A percentile compares a stretch with the other conserved stretches of the same genome.
Evolutionary conservation across 352 stramenopile genomes (phyloP).

Genomic region (Phytopythium litorale): DNA sequence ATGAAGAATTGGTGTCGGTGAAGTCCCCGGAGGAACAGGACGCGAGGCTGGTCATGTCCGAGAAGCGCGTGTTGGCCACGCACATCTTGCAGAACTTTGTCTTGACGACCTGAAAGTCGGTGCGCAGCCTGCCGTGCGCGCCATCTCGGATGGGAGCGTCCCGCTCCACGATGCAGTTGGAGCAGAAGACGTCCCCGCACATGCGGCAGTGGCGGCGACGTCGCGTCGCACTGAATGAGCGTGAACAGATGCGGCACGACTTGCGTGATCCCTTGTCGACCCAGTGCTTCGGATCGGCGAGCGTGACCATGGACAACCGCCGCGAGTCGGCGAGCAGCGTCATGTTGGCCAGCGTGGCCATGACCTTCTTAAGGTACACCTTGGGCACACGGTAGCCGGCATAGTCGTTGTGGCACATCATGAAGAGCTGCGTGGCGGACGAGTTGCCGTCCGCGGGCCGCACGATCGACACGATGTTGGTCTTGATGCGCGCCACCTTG

Average conservation of each 20-base stretch:
- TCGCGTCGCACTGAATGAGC: slow-evolving; percentile 46
- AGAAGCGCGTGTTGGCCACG: slow-evolving; percentile 39
- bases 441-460: slow-evolving; percentile 18
- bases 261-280: slow-evolving; percentile 38
- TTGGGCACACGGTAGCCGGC: slow-evolving; percentile 23
- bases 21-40: not conserved
- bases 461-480: slow-evolving; percentile 48
- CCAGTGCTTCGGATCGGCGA: slow-evolving; percentile 43
- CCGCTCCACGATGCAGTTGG: slow-evolving; percentile 51
- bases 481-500: slow-evolving; percentile 49
- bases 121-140: slow-evolving; percentile 11
- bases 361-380: slow-evolving; percentile 39
- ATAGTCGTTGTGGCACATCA: slow-evolving; percentile 51
- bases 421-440: slow-evolving; percentile 41
- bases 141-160: slow-evolving; percentile 21
- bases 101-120: slow-evolving; percentile 38
- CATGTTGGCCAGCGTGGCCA: slow-evolving; percentile 46
- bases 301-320: slow-evolving; percentile 39
- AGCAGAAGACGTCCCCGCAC: slow-evolving; percentile 72
- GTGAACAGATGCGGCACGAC: slow-evolving; percentile 53
- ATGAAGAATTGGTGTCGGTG: not conserved
- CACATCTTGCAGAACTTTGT: slow-evolving; percentile 61
- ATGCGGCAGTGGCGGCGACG: slow-evolving; percentile 67
- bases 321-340: slow-evolving; percentile 45
- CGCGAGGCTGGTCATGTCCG: slow-evolving; percentile 2